Base-by-base conservation (phyloP, 805 yeast genomes). In the Candida pseudoglaebosa region DNA sequence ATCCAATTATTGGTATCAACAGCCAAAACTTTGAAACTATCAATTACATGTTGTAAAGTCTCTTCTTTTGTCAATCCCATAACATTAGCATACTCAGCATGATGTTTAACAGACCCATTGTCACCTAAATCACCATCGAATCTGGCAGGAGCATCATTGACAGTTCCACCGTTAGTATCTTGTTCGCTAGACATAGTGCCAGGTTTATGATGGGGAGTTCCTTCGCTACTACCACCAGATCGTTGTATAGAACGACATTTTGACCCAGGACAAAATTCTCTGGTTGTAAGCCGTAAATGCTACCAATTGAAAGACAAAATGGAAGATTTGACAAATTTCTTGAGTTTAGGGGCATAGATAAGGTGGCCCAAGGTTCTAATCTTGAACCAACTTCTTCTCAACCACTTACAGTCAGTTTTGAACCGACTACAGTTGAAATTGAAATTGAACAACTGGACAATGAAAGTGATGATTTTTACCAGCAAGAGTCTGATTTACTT, bases 1-100 rank as follows among this genome's bases (percentile, higher is more conserved):
- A 91, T 90, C 96, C 96, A 90, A 61, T 87, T 85, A 22, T 64
- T 54, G 42, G 82, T 85, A 6, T 70, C 87, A 1, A 54, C 65
- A 1, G 80, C 61, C 12, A 91, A 66, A 0, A 91, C 89, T 33
- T 69, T 67, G 48, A 85, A 85, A 1, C 88, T 76, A 34, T 67
- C 73, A 2, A 84, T 36, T 4, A 86, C 61, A 41, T 65, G 67
- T 40, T 79, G 76, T 15, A 89, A 70, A 4, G 77, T 67, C 37
- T 84, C 91, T 19, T 57, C 55, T 44, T 75, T 77, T 37, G 53
- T 41, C 43, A 60, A 41, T 1, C 61, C 56, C 1, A 54, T 24
- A 48, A 85, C 84, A 29, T 72, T 68, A 4, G 88, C 54, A 54
- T 75, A 81, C 36, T 85, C 95, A 0, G 96, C 96, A 62, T 89